Evolutionary conservation across 176 grass and related monocot genomes (phyloP), one percentile per base, ranked within the genome.

Genomic region (Carex kokanica): DNA sequence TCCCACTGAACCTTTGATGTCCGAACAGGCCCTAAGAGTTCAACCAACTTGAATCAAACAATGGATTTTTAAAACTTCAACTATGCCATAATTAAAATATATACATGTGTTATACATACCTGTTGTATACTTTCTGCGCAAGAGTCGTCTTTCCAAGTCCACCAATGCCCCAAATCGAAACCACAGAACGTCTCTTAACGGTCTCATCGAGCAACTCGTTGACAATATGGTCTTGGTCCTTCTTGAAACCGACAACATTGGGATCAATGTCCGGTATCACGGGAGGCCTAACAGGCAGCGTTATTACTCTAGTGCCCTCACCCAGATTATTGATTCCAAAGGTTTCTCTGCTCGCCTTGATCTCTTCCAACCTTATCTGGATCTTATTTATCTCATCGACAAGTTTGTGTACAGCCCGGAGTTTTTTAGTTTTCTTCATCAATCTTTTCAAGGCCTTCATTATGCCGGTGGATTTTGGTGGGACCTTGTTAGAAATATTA

Each of bases 241-340:
- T 38, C 36, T 38, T 0, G 4, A 14, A 64, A 18, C 78, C 78
- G 1, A 81, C 10, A 14, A 81, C 18, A 59, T 63, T 36, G 23
- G 78, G 9, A n/a, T 81, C 78, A 43, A 81, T 47, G 11, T 81
- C 78, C 5, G 78, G 31, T 18, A 49, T 8, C 10, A 81, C 14
- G 0, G n/a, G 78, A 10, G 8, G 52, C 10, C 32, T 62, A 23
- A 81, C 2, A 2, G 78, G 78, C 25, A 40, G 2, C 24, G 13
- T 81, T 24, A 47, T 27, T 8, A 0, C 27, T 40, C 15, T 31
- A 81, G 14, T 45, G 3, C 78, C 21, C 36, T 63, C 78, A 2
- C 78, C 56, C 6, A 81, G 6, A 27, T 29, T 43, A 0, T 14
- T 38, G 24, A 63, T 63, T 1, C 78, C 78, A 24, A 21, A 81